Conservation (phyloP, 108 stramenopile genomes). For the Ochromonas danica region DNA sequence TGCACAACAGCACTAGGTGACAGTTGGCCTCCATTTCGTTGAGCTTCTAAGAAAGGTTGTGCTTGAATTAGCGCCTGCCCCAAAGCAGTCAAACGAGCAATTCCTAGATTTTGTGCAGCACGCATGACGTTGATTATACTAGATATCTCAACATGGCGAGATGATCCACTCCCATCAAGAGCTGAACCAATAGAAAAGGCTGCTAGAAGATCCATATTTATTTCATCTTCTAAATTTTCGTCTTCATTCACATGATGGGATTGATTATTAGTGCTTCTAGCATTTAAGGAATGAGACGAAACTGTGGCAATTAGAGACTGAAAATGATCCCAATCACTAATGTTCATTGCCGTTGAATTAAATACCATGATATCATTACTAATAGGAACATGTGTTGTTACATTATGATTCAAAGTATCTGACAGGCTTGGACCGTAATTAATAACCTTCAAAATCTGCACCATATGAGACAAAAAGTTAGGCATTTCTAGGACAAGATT, state of each 20-base stretch:
- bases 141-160: background rate
- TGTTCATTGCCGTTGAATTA: conserved; percentile 58
- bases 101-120: background rate
- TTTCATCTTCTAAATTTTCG: background rate
- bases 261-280: background rate
- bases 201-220: background rate
- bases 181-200: background rate
- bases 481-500: conserved; percentile 64
- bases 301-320: background rate
- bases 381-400: conserved; percentile 63
- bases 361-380: conserved; percentile 57
- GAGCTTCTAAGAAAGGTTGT: background rate
- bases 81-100: background rate
- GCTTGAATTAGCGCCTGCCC: background rate
- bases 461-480: conserved; percentile 55
- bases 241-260: background rate
- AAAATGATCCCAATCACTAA: conserved; percentile 59
- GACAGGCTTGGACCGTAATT: conserved; percentile 69
- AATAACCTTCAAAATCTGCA: conserved; percentile 68
- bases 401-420: conserved; percentile 54
- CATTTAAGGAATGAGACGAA: background rate
- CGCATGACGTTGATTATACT: background rate
- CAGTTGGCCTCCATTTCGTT: background rate
- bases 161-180: background rate
- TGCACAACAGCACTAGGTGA: too few species aligned